Base-by-base conservation (phyloP, 169 alveolate genomes). In the Plasmodium falciparum region DNA sequence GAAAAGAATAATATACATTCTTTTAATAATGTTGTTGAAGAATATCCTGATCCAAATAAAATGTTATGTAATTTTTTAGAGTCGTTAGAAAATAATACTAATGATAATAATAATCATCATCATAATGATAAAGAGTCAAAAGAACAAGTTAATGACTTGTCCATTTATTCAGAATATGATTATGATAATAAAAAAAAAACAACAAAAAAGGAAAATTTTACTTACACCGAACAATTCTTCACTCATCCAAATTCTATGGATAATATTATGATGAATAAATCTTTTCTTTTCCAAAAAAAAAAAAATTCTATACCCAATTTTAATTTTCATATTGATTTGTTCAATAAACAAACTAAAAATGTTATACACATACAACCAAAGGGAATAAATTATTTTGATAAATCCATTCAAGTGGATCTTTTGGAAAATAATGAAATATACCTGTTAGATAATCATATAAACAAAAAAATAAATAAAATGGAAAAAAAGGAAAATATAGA, bases 31-130 rank as follows among this genome's bases (percentile, higher is more conserved):
- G 8, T 15, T n/a, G 22, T 22, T 73, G 85, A 61, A 4, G 85
- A 83, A n/a, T 45, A 45, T 39, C 92, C 73, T 24, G 88, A 85
- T 33, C 92, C 92, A 59, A 86, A 85, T 74, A 15, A 52, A 20
- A 85, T 85, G 88, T 45, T 85, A 22, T 24, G 59, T 22, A 61
- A 61, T 2, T 85, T 85, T 63, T 63, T 85, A 39, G 88, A 85
- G 3, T 43, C 73, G 13, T 26, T 85, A 33, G 73, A 83, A 72
- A 83, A 29, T 17, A 65, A 67, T 11, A 62, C 69, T 7, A 11
- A 45, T 8, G 73, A 49, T 15, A 66, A 52, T 15, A 66, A 52
- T 39, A 39, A 5, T 33, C 45, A 33, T 33, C 47, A 39, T 39
- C 47, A 39, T 39, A 39, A 7, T 39, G 9, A 39, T 39, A 39